A percentile compares a stretch with the other conserved stretches of the same genome.
Conservation (phyloP, 495 filamentous ascomycete genomes). For the Letharia columbiana region DNA sequence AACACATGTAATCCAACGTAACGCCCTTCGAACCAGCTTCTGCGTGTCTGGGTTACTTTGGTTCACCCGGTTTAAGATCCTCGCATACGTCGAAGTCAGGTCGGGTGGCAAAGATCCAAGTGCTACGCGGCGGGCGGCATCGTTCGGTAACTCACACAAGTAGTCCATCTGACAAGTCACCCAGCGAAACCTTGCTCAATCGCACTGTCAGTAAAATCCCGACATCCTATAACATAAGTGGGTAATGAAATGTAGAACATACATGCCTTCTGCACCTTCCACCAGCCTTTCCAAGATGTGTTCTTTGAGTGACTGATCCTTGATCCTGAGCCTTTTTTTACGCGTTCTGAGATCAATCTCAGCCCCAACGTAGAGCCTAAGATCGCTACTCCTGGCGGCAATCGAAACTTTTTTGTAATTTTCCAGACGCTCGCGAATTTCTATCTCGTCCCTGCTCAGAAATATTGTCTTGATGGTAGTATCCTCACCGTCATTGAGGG, state of each 20-base stretch:
- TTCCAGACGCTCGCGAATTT: constrained; percentile 21
- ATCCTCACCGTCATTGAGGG: constrained; percentile 17
- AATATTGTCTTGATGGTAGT: constrained; percentile 22
- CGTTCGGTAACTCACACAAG: too few relatives aligned
- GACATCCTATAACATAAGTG: too few relatives aligned
- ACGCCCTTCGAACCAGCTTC: too few relatives aligned
- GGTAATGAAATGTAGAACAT: neutral
- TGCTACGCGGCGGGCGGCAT: too few relatives aligned
- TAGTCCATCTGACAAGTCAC: too few relatives aligned
- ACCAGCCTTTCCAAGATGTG: constrained; percentile 30
- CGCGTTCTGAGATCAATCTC: constrained; percentile 30
- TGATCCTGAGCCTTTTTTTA: constrained; percentile 22
- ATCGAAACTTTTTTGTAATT: constrained; percentile 27
- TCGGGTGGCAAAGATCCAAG: too few relatives aligned
- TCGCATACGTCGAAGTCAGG: too few relatives aligned
- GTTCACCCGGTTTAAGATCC: too few relatives aligned
- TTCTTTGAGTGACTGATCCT: constrained; percentile 26
- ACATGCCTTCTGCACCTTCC: constrained; percentile 27
- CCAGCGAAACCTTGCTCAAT: too few relatives aligned
- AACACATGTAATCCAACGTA: neutral
- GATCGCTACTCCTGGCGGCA: constrained; percentile 29
- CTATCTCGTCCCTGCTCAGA: constrained; percentile 27
- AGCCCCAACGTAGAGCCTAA: constrained; percentile 29
- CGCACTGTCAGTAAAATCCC: too few relatives aligned
- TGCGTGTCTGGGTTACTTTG: too few relatives aligned